Evolutionary conservation across 768 basidiomycete species (phyloP), one percentile per base, ranked within the genome.

Genomic region (Hydnomerulius pinastri): DNA sequence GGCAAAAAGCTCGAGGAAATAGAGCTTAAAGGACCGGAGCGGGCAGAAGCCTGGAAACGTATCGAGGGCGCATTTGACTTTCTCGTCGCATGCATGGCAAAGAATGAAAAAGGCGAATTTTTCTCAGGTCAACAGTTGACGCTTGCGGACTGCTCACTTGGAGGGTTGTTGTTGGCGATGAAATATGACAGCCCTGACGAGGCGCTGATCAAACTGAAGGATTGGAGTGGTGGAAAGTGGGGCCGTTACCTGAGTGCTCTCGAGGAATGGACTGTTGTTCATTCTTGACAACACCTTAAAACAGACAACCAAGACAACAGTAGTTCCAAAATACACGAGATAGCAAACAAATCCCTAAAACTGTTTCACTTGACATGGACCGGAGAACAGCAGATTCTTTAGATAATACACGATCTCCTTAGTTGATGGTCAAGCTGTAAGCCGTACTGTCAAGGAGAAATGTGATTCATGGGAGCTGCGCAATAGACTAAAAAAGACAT

Each of bases 371-470:
- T n/a, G n/a, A n/a, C n/a, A n/a, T n/a, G n/a, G n/a, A n/a, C n/a
- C n/a, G n/a, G n/a, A n/a, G n/a, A n/a, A n/a, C n/a, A n/a, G n/a
- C n/a, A n/a, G n/a, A n/a, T n/a, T n/a, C n/a, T n/a, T n/a, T n/a
- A n/a, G n/a, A n/a, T n/a, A n/a, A n/a, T n/a, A 27, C 48, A 18
- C 56, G 51, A 8, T 18, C 12, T 24, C 8, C 10, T 69, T 58
- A 81, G 60, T 74, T 72, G 59, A 82, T 74, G 2, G 64, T 68
- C 37, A 81, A 48, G 48, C 71, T 76, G 62, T 76, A 82, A 1
- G 73, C 60, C 44, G 73, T 69, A 4, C 80, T 82, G 51, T 18
- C 37, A 30, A 17, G 38, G 25, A 33, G 21, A 23, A n/a, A 38
- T 51, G 23, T 46, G 11, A 25, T 12, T 6, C 12, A 36, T 24